Percentiles rank a stretch among this genome's conserved stretches.
Conservation (phyloP, 768 basidiomycete genomes). For the Amanita polypyramis region DNA sequence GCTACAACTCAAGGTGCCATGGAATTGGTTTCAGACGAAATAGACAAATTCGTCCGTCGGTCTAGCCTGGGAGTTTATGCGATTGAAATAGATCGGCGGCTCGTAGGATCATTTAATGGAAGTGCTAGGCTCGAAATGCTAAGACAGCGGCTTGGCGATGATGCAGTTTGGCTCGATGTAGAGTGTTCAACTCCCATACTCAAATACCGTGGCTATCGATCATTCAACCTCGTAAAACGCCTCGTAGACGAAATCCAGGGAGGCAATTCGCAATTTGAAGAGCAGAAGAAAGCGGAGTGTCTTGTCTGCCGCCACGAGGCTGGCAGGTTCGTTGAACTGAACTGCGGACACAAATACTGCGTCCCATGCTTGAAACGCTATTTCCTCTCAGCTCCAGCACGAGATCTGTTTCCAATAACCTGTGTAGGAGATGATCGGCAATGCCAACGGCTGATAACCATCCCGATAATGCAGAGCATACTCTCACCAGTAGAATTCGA, state of each 20-base stretch:
- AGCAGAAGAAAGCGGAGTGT: conserved; percentile 20
- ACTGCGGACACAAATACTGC: conserved; percentile 42
- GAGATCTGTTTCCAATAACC: conserved; percentile 43
- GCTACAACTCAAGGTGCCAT: not conserved
- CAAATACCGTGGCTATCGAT: not conserved
- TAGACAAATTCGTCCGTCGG: not conserved
- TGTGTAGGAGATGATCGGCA: conserved; percentile 52
- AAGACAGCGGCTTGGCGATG: not conserved
- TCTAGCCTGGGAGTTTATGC: not conserved
- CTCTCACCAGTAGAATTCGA: conserved; percentile 40
- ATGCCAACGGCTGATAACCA: conserved; percentile 44
- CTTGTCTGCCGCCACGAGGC: conserved; percentile 44
- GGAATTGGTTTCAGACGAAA: not conserved
- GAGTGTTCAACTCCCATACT: not conserved
- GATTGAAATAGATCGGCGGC: not conserved
- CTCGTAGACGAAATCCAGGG: not conserved
- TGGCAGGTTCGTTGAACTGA: conserved; percentile 27
- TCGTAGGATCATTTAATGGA: not conserved
- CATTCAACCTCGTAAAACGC: not conserved
- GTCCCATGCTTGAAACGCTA: conserved; percentile 36
- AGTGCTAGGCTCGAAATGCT: not conserved
- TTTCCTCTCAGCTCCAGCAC: conserved; percentile 28
- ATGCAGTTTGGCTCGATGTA: conserved; percentile 2
- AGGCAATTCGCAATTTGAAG: no score
- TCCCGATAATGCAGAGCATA: conserved; percentile 39